phyloP scores from a whole-genome alignment of 1,284 basidiomycete genomes.

The Ceratobasidium sp. region DNA sequence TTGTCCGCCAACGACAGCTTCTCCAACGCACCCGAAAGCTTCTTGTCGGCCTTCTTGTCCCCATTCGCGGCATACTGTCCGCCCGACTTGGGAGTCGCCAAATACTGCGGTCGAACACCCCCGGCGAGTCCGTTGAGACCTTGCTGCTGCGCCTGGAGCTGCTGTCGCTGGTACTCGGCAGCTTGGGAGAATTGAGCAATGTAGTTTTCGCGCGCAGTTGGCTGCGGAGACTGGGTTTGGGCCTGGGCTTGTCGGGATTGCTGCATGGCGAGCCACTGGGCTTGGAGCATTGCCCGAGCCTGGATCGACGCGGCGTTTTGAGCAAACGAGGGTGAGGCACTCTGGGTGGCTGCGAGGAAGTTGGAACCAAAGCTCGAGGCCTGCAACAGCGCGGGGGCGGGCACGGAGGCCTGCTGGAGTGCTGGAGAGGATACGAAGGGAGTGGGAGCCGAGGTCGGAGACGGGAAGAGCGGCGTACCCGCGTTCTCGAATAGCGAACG shows the following conservation, averaged over 20 bases:
- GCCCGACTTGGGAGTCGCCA: slow-evolving; percentile 32
- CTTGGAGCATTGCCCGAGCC: slow-evolving; percentile 27
- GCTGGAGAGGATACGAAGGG: slow-evolving; percentile 42
- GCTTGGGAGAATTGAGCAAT: slow-evolving; percentile 37
- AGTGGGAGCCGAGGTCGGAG: background rate
- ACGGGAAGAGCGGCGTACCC: background rate
- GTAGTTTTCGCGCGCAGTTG: slow-evolving; percentile 44
- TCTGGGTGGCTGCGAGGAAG: background rate
- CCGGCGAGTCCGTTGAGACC: slow-evolving; percentile 43
- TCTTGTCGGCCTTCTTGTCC: slow-evolving; percentile 3
- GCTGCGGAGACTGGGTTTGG: background rate
- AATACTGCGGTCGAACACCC: slow-evolving; percentile 51
- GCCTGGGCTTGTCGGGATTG: slow-evolving; percentile 14
- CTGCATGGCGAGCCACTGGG: slow-evolving; percentile 26
- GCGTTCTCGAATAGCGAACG: slow-evolving; percentile 6
- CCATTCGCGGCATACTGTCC: background rate
- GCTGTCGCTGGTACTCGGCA: slow-evolving; percentile 42
- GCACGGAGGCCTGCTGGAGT: slow-evolving; percentile 42
- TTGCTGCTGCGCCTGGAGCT: slow-evolving; percentile 44
- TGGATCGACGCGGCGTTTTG: slow-evolving; percentile 22
- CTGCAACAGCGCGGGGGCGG: slow-evolving; percentile 38
- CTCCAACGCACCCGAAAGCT: background rate
- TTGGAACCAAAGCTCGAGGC: slow-evolving; percentile 37
- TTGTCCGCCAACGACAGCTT: background rate
- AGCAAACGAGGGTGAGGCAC: background rate